Evolutionary conservation across 2,329 filamentous ascomycete genomes (phyloP), one percentile per base, ranked within the genome.

Genomic region (Blumeria graminis): DNA sequence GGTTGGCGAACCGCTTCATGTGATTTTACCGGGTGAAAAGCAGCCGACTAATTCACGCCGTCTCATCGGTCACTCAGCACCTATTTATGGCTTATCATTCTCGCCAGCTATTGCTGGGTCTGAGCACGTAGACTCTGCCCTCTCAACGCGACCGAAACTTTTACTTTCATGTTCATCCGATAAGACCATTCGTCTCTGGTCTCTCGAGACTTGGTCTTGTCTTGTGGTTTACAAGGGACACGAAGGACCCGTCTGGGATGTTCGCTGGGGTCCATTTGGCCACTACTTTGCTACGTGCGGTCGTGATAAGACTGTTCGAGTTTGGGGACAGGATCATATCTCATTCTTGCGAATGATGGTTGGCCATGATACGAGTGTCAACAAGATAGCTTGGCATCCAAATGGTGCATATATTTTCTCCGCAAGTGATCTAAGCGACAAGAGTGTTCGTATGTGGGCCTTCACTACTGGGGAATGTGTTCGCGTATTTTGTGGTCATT

Each of bases 371-470:
- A 86, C 88, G 18, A 83, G 87, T 62, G 86, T 95, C n/a, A 93
- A 93, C 55, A 81, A 82, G 46, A 75, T 95, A n/a, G 76, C 84
- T 13, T 98, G 92, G 81, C 92, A 98, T 64, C 87, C 90, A 0
- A 98, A 98, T 66, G 87, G 86, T 16, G 80, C 84, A 6, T 98
- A 96, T 63, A 73, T 95, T 48, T 95, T 98, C 69, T 95, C 92
- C 0, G 88, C 85, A 3, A 93, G 87, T 11, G 85, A 85, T 61
- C 89, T 81, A 65, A 77, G 74, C 6, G 80, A 98, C 69, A 90
- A 90, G 68, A 92, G 88, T 0, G 86, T 96, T 36, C 82, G 92
- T 34, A 96, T 98, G 90, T 98, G 92, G 92, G 82, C 88, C 9
- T 78, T 95, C n/a, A 77, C 80, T 10, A 90, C 84, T 8, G 92